Evolutionary conservation across 352 stramenopile genomes (phyloP).

Genomic region (Phytopythium ostracodes): DNA sequence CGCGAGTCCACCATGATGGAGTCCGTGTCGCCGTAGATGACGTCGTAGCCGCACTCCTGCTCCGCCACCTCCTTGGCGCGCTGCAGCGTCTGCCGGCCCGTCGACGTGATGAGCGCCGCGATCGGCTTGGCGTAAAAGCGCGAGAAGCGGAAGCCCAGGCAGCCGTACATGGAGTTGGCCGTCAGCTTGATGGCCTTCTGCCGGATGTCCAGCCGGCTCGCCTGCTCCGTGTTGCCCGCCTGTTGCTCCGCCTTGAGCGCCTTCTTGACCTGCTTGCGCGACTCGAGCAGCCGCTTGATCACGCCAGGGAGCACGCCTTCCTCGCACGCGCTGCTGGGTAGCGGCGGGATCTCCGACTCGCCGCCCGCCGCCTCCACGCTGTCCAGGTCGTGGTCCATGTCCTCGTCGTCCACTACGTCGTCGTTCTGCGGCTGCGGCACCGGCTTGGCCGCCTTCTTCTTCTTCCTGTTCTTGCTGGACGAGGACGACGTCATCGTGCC

Average conservation of each 20-base stretch:
- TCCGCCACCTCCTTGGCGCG: constrained; percentile 97
- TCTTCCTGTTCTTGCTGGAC: constrained; percentile 50
- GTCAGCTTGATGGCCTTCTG: constrained; percentile 99
- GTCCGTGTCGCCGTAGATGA: constrained; percentile 99
- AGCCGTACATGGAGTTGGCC: constrained; percentile 99
- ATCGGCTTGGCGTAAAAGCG: constrained; percentile 99
- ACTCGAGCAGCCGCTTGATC: constrained; percentile 97
- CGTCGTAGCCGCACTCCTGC: constrained; percentile 96
- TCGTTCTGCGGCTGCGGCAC: constrained; percentile 54
- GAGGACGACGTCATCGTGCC: constrained; percentile 11
- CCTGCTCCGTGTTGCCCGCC: constrained; percentile 76
- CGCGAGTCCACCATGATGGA: constrained; percentile 98
- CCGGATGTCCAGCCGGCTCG: constrained; percentile 95
- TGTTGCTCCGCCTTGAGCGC: constrained; percentile 95
- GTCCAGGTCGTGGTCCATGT: constrained; percentile 70
- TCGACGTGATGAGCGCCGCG: constrained; percentile 98
- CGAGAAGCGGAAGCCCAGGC: constrained; percentile 97
- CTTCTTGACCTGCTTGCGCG: constrained; percentile 97
- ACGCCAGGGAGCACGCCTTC: constrained; percentile 95
- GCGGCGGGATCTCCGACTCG: constrained; percentile 86
- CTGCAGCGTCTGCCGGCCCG: constrained; percentile 98
- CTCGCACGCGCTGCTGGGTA: constrained; percentile 63
- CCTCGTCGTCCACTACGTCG: constrained; percentile 76
- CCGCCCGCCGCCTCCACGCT: constrained; percentile 32
- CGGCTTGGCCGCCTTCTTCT: constrained; percentile 49